Conservation (phyloP, 78 protist species). For the Bodo saltans region DNA sequence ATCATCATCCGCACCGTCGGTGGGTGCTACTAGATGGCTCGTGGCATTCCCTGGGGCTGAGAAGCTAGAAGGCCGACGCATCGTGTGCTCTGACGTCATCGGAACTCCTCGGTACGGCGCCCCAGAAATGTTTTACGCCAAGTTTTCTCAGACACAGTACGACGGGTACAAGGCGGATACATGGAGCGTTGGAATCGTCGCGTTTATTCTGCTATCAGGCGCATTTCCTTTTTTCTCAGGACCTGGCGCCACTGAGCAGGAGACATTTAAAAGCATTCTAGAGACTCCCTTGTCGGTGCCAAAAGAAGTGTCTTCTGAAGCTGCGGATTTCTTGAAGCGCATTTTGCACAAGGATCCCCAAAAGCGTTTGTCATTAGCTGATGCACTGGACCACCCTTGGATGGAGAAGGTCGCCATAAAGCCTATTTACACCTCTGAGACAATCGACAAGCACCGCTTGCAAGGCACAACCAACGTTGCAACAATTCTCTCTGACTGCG, state of each 20-base stretch:
- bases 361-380: constrained; percentile 5
- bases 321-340: background rate
- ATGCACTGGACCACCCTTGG: constrained; percentile 29
- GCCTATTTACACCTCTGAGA: too few relatives aligned
- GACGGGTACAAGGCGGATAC: constrained; percentile 59
- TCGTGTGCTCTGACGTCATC: background rate
- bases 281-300: background rate
- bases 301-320: background rate
- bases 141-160: constrained; percentile 7
- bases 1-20: too few relatives aligned
- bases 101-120: constrained; percentile 21
- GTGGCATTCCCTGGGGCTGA: constrained; percentile 34
- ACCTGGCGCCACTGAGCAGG: background rate
- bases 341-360: constrained; percentile 35
- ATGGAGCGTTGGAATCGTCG: constrained; percentile 69
- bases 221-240: background rate
- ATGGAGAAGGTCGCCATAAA: background rate
- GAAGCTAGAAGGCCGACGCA: constrained; percentile 41
- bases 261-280: background rate
- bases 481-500: too few relatives aligned
- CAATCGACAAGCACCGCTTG: too few relatives aligned
- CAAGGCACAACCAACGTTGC: too few relatives aligned
- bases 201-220: constrained; percentile 59
- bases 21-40: background rate
- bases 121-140: constrained; percentile 10